These are phyloP conservation scores for Phialocephala sp. DNA, from an alignment of 2,329 filamentous ascomycete species.

Conservation along the genomic window DNA sequence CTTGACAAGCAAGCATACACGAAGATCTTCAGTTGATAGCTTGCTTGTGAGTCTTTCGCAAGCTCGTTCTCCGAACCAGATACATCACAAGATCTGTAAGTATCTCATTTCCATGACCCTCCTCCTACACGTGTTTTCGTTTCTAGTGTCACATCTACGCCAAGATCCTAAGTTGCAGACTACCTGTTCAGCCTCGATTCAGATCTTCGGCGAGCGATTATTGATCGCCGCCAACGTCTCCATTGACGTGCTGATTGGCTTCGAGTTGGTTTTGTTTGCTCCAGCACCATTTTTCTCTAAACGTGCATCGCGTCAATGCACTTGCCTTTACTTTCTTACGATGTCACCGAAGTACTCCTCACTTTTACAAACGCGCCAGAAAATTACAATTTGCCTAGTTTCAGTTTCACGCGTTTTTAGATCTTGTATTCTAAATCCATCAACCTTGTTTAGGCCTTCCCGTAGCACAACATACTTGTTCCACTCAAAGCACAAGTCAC, in stretches of 20 bases:
- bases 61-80: constrained; percentile 22
- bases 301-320: background rate
- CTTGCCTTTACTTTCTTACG: background rate
- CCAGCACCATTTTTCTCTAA: background rate
- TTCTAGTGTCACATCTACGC: background rate
- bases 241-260: background rate
- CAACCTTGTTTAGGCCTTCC: too few species aligned
- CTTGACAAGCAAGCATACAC: constrained; percentile 5
- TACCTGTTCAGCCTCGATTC: too few species aligned
- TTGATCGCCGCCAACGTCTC: background rate
- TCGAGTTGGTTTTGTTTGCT: background rate
- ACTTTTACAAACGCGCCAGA: background rate
- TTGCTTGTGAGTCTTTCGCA: constrained; percentile 33
- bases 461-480: background rate
- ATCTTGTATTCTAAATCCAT: too few species aligned
- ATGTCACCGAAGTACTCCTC: background rate
- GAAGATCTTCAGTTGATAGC: constrained; percentile 20
- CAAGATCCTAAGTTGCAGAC: background rate
- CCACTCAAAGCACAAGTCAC: background rate
- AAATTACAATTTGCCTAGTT: background rate
- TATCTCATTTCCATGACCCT: background rate
- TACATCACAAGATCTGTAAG: constrained; percentile 22
- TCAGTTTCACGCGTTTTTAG: background rate
- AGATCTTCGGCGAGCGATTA: background rate
- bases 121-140: background rate